Base-by-base conservation (phyloP, 2,329 filamentous ascomycete species). In the Ascochyta pisi region DNA sequence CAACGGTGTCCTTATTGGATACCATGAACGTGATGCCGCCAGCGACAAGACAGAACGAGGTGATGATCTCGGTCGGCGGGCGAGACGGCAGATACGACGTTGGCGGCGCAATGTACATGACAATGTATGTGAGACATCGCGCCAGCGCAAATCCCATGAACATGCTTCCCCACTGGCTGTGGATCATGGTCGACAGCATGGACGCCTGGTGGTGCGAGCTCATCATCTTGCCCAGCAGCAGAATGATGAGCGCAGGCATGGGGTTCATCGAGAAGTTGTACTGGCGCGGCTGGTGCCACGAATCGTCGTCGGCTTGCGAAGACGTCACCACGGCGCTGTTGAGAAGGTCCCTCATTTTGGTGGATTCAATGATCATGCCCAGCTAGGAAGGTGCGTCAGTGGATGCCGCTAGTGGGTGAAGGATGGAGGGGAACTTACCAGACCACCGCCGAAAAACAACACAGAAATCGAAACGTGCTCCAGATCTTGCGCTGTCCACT, bases 171-270 rank as follows among this genome's bases (percentile, higher is more conserved):
- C 94, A 98, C 76, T 97, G 93, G 71, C 89, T 89, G 78, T 98
- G 94, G 44, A 98, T 85, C 91, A 95, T 96, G 64, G 87, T 91
- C 9, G 92, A 94, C 42, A 92, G 83, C 88, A 92, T 91, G 57
- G 87, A 90, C 26, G 81, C 75, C 73, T 96, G 93, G 56, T 94
- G 91, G 76, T 98, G 94, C 24, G 90, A 92, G 70, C 89, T 89
- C 94, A 98, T 98, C 90, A 96, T 95, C 73, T 93, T 85, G 31
- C 95, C 95, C 1, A 97, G 82, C 0, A 97, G 81, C 54, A 97
- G 81, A 63, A 98, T 94, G 44, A 96, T 85, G 4, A 98, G 81
- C 0, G 88, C 91, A 0, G 94, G 95, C 65, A 98, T 85, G 0
- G 93, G 94, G 74, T 98, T 97, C 72, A 95, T 82, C 1, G 93